Conservation (phyloP, 2,329 filamentous ascomycete genomes). For the Epichloe scottii region DNA sequence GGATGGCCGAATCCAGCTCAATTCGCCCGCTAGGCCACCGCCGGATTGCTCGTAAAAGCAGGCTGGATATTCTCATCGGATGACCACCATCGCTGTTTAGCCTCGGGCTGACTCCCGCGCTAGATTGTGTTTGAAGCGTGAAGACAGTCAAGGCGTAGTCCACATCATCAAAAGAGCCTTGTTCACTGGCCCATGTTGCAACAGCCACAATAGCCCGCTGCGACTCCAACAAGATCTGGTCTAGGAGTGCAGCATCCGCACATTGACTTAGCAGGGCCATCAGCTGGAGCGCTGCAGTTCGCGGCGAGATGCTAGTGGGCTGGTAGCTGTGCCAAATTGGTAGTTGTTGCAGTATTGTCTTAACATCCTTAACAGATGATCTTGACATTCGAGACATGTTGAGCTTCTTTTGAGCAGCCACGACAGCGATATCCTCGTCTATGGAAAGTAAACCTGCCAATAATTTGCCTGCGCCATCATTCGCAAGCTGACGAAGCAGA, state of each 20-base stretch:
- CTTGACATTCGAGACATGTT: constrained; percentile 59
- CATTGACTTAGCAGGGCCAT: constrained; percentile 33
- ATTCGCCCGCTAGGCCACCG: constrained; percentile 18
- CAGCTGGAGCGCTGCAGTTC: constrained; percentile 49
- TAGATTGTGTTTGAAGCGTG: constrained; percentile 23
- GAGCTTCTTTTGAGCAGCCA: constrained; percentile 51
- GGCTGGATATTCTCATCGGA: constrained; percentile 16
- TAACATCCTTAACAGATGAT: constrained; percentile 40
- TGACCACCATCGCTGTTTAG: constrained; percentile 14
- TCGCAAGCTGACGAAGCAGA: constrained; percentile 42
- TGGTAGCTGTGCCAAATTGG: constrained; percentile 46
- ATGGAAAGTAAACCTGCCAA: constrained; percentile 42
- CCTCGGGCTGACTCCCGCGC: constrained; percentile 11
- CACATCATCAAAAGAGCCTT: constrained; percentile 13
- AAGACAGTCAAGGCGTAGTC: constrained; percentile 33
- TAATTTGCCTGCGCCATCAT: constrained; percentile 40
- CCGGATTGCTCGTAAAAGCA: constrained; percentile 18
- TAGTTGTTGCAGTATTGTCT: constrained; percentile 37
- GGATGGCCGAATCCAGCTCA: constrained; percentile 15
- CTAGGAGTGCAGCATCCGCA: constrained; percentile 16
- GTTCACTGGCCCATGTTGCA: constrained; percentile 10
- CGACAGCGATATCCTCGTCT: constrained; percentile 40
- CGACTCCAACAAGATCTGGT: constrained; percentile 18
- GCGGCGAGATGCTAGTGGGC: constrained; percentile 44
- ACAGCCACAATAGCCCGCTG: constrained; percentile 15